Percentiles rank a stretch among this genome's conserved stretches.
phyloP scores from a whole-genome alignment of 164 flowering plant genomes.

The Berberis vulgaris region DNA sequence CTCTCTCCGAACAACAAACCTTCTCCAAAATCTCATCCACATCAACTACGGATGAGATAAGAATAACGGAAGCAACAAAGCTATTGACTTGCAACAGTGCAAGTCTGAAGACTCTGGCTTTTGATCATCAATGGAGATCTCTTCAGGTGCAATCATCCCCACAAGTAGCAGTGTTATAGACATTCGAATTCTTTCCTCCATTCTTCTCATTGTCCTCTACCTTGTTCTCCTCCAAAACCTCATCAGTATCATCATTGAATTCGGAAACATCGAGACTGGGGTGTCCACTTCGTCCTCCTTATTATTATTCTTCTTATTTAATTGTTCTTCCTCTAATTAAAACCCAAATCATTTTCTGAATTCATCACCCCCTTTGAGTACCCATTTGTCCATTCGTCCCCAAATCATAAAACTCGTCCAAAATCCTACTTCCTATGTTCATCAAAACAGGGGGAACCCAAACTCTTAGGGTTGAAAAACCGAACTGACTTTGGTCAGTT shows the following conservation, averaged over 20 bases:
- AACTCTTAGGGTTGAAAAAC: too few relatives aligned
- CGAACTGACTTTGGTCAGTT: too few relatives aligned
- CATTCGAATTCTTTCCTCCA: constrained; percentile 48
- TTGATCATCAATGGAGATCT: too few relatives aligned
- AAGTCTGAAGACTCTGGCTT: too few relatives aligned
- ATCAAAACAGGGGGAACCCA: constrained; percentile 10
- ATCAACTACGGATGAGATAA: too few relatives aligned
- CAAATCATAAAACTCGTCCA: constrained; percentile 20
- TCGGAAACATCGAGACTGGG: constrained; percentile 53
- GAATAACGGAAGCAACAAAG: too few relatives aligned
- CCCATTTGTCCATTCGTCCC: constrained; percentile 24
- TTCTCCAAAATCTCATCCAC: too few relatives aligned
- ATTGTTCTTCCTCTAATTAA: constrained; percentile 17
- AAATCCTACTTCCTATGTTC: constrained; percentile 30
- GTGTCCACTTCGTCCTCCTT: constrained; percentile 53
- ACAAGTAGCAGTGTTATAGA: constrained; percentile 45
- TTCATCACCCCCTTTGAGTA: constrained; percentile 9
- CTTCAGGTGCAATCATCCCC: constrained; percentile 42
- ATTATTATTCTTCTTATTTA: constrained; percentile 31
- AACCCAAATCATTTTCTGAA: constrained; percentile 2
- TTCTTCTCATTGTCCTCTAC: constrained; percentile 29
- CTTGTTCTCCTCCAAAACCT: constrained; percentile 29
- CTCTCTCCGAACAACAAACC: too few relatives aligned
- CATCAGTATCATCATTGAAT: constrained; percentile 82
- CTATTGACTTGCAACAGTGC: too few relatives aligned